These are phyloP conservation scores for Platismatia glauca DNA, from an alignment of 495 filamentous ascomycete species.

Conservation along the genomic window DNA sequence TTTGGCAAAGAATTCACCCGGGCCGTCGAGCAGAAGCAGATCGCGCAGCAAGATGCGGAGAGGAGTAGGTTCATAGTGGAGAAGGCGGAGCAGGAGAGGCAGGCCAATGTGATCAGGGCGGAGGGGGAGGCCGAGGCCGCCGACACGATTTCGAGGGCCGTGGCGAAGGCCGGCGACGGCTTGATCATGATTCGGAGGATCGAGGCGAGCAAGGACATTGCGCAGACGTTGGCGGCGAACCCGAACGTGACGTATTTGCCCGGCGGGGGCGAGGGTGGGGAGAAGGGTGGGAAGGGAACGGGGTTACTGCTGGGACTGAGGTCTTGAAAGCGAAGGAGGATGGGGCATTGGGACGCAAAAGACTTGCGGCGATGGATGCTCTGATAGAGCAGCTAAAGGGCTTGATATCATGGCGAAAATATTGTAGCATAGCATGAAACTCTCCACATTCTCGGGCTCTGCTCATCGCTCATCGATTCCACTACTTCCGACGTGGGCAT, in stretches of 20 bases:
- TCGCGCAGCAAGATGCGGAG: conserved; percentile 98
- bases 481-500: neutral
- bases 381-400: neutral
- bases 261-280: conserved; percentile 52
- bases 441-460: conserved; percentile 1
- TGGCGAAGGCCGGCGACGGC: conserved; percentile 86
- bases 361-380: neutral
- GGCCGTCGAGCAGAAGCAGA: conserved; percentile 99
- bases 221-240: conserved; percentile 76
- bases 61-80: conserved; percentile 96
- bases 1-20: conserved; percentile 98
- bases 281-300: conserved; percentile 54
- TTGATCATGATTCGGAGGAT: conserved; percentile 93
- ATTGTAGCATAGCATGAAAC: conserved; percentile 18
- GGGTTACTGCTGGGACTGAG: conserved; percentile 55
- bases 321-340: conserved; percentile 10
- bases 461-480: too few relatives aligned
- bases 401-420: neutral
- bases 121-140: conserved; percentile 96
- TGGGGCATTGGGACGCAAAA: neutral
- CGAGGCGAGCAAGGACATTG: conserved; percentile 95
- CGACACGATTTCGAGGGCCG: conserved; percentile 83
- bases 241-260: conserved; percentile 96
- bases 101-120: conserved; percentile 94
- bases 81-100: conserved; percentile 96